Percentiles rank a stretch among this genome's conserved stretches.
Evolutionary conservation across 108 stramenopile species (phyloP).

Genomic region (Cyclotella choctawhatcheeana): DNA sequence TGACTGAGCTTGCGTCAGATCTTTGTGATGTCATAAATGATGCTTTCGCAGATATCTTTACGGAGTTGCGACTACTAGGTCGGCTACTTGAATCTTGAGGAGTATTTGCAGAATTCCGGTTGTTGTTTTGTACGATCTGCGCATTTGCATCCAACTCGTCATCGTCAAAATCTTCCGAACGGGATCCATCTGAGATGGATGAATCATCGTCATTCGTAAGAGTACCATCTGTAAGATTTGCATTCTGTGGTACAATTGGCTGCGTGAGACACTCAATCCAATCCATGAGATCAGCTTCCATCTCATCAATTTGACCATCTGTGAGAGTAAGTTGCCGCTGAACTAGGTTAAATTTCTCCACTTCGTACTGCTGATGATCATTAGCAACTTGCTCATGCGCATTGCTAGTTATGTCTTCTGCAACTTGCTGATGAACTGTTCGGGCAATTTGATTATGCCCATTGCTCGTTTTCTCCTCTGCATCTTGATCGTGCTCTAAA

Average conservation of each 20-base stretch:
- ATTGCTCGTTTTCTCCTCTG: background rate
- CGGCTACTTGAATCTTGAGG: background rate
- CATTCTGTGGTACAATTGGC: background rate
- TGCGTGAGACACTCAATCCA: background rate
- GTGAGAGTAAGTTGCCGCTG: background rate
- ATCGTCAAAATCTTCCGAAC: background rate
- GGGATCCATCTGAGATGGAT: background rate
- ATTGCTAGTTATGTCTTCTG: background rate
- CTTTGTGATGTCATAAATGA: background rate
- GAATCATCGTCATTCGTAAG: background rate
- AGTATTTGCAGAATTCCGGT: background rate
- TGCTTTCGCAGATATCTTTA: too few species aligned
- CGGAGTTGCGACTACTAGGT: background rate
- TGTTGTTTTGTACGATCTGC: background rate
- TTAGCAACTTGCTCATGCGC: background rate
- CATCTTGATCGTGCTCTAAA: background rate
- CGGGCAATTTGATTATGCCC: background rate
- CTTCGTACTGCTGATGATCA: background rate
- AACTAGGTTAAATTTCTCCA: background rate
- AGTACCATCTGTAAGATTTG: background rate
- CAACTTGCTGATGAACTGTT: background rate
- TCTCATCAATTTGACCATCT: background rate
- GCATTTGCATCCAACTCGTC: too few species aligned
- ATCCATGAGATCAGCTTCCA: slow-evolving; percentile 4
- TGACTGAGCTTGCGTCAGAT: slow-evolving; percentile 1